Conservation (phyloP, 768 basidiomycete genomes). For the Tylopilus subfusipes region DNA sequence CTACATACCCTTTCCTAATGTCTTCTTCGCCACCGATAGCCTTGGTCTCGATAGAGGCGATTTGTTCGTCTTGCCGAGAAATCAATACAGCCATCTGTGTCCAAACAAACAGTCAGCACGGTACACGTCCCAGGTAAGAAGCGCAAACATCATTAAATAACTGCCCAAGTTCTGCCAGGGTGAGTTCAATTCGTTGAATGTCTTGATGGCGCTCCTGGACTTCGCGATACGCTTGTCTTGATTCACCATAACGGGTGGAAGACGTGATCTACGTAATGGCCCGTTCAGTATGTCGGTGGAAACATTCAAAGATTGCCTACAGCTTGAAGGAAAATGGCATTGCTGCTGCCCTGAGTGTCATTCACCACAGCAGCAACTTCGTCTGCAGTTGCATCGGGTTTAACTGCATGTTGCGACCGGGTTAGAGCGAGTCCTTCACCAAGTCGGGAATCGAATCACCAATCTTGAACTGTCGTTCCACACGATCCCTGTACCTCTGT, state of each 20-base stretch:
- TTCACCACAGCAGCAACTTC: slow-evolving; percentile 70
- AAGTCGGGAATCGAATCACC: slow-evolving; percentile 37
- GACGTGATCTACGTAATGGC: slow-evolving; percentile 51
- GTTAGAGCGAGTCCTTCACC: neutral
- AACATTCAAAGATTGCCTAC: slow-evolving; percentile 31
- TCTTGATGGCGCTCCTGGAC: slow-evolving; percentile 89
- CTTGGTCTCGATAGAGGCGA: slow-evolving; percentile 59
- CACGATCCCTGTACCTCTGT: slow-evolving; percentile 57
- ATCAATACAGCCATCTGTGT: slow-evolving; percentile 73
- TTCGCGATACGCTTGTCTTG: slow-evolving; percentile 78
- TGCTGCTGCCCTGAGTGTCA: slow-evolving; percentile 52
- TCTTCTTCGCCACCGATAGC: slow-evolving; percentile 63
- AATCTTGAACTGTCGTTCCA: slow-evolving; percentile 76
- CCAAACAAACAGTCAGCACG: neutral
- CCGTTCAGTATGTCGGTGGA: neutral
- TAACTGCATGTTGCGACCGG: slow-evolving; percentile 46
- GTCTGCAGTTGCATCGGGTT: slow-evolving; percentile 80
- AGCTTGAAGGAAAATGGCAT: slow-evolving; percentile 77
- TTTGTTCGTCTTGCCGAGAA: slow-evolving; percentile 74
- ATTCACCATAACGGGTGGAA: slow-evolving; percentile 81
- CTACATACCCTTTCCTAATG: slow-evolving; percentile 64
- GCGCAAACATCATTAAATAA: slow-evolving; percentile 74
- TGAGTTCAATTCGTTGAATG: slow-evolving; percentile 79
- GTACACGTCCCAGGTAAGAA: neutral
- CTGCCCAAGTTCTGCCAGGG: slow-evolving; percentile 84